Percentiles rank a stretch among this genome's conserved stretches.
These are phyloP conservation scores for Microcera coccophila DNA, from an alignment of 2,329 filamentous ascomycete genomes.

Conservation along the genomic window DNA sequence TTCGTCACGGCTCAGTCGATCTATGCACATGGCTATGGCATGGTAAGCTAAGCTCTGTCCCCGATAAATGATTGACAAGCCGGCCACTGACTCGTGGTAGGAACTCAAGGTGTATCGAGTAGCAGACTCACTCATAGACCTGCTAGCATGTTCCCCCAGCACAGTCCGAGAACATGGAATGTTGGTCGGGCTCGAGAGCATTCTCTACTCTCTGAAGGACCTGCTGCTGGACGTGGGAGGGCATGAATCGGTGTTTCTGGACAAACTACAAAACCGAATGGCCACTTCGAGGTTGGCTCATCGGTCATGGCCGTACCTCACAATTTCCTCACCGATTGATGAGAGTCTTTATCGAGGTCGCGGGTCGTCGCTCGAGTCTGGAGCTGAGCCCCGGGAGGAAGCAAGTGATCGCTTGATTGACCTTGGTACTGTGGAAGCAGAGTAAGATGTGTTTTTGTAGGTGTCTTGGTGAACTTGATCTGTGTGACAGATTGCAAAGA, in stretches of 20 bases:
- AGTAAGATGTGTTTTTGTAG: too few species aligned
- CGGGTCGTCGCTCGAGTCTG: neutral
- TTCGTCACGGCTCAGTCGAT: conserved; percentile 21
- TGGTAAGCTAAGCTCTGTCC: conserved; percentile 18
- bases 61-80: too few species aligned
- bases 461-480: too few species aligned
- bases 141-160: conserved; percentile 17
- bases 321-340: neutral
- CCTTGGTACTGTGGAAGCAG: neutral
- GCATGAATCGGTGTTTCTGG: conserved; percentile 14
- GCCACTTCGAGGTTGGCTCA: neutral
- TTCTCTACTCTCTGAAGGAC: conserved; percentile 18
- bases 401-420: neutral
- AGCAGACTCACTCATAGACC: conserved; percentile 24
- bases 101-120: conserved; percentile 26
- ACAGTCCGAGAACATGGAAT: conserved; percentile 19
- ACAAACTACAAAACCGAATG: conserved; percentile 18
- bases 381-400: neutral
- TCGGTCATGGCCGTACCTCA: neutral
- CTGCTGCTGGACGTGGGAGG: conserved; percentile 23
- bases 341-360: neutral
- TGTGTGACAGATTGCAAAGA: too few species aligned
- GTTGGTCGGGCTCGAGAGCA: conserved; percentile 21
- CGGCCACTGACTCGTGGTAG: too few species aligned
- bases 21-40: conserved; percentile 25